Evolutionary conservation across 768 basidiomycete species (phyloP).

Genomic region (Tylopilus plumbeoviolaceoides): DNA sequence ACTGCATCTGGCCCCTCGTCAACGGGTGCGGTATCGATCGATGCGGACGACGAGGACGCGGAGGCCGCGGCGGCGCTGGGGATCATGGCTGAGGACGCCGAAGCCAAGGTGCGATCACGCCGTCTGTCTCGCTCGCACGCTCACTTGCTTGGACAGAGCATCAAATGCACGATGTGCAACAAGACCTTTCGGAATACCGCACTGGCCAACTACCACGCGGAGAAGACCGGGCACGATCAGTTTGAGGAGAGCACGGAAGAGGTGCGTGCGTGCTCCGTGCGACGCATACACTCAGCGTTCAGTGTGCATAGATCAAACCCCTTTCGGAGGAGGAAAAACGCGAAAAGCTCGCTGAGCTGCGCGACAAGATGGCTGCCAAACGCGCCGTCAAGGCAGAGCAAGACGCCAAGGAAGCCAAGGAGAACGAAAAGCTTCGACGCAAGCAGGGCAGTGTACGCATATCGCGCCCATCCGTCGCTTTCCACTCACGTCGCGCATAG

Average conservation of each 20-base stretch:
- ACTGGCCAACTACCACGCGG: slow-evolving; percentile 88
- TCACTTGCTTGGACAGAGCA: slow-evolving; percentile 41
- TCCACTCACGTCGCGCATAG: slow-evolving; percentile 31
- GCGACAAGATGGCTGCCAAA: slow-evolving; percentile 77
- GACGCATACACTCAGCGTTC: too few relatives aligned
- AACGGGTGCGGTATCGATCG: slow-evolving; percentile 34
- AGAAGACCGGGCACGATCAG: slow-evolving; percentile 92
- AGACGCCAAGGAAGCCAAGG: slow-evolving; percentile 68
- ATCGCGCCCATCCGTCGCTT: not conserved
- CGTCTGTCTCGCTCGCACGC: not conserved
- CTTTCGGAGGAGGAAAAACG: slow-evolving; percentile 93
- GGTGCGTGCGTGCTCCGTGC: slow-evolving; percentile 36
- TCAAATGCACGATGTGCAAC: slow-evolving; percentile 79
- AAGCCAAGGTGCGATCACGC: slow-evolving; percentile 55
- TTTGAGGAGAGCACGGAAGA: slow-evolving; percentile 97
- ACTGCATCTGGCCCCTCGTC: slow-evolving; percentile 34
- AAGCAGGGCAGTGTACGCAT: slow-evolving; percentile 74
- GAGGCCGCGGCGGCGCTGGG: slow-evolving; percentile 60
- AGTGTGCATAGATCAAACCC: slow-evolving; percentile 54
- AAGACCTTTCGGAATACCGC: slow-evolving; percentile 86
- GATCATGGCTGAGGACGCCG: slow-evolving; percentile 37
- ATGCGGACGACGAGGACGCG: slow-evolving; percentile 56
- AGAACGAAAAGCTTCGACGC: slow-evolving; percentile 74
- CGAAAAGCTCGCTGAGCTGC: slow-evolving; percentile 73
- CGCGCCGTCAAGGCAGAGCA: slow-evolving; percentile 65